Evolutionary conservation across 1,139 yeast genomes (phyloP), one percentile per base, ranked within the genome.

Genomic region (Taphrina sp.): DNA sequence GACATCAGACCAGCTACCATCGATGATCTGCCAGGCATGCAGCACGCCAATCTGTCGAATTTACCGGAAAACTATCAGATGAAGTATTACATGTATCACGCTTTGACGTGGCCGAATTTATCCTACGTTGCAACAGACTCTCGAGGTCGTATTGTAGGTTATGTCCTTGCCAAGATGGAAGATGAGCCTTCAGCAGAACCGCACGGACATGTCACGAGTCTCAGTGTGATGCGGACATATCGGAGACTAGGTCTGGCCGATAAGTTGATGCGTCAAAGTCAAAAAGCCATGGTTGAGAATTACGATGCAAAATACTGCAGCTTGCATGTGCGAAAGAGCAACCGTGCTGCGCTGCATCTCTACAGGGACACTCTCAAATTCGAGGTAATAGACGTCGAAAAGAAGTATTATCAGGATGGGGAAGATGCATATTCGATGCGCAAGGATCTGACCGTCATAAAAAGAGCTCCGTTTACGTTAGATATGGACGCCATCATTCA

Each of bases 61-160:
- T 75, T 92, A 63, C 98, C 99, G 3, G 99, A 92, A 69, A 92
- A 92, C 71, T 92, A 92, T 68, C 85, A 85, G 63, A 74, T 90
- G 71, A 90, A 90, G 71, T 92, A 90, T 71, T 92, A 59, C 39
- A 79, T 94, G 78, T 92, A 92, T 70, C 99, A 92, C 70, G 79
- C 89, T 17, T 74, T 90, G 58, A 84, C 96, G 39, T 92, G 98
- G 98, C 98, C 99, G 1, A 96, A 92, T 69, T 95, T 95, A 5
- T 87, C 96, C 51, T 92, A 83, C 73, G 98, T 92, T 33, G 98
- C 98, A 22, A 84, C 94, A 1, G 86, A 62, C 44, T 62, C 28
- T 43, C 60, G 36, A 55, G 63, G 58, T 68, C 84, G 87, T 63
- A 77, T 92, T 45, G 95, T 92, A 34, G 98, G 98, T 3, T 94